Conservation (phyloP, 441 rosid species). For the Gossypium davidsonii region DNA sequence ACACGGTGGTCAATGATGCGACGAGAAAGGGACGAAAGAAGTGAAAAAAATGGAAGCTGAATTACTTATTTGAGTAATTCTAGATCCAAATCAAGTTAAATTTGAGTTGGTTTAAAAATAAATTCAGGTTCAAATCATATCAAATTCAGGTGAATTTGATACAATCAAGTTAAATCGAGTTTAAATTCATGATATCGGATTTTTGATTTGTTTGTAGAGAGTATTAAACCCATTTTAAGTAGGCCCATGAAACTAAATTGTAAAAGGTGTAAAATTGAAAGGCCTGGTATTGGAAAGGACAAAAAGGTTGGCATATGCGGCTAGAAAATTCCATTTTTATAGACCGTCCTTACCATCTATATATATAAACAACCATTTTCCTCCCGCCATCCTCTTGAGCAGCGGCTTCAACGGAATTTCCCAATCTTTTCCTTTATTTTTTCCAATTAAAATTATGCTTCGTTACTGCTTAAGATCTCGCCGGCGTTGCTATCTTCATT, state of each 20-base stretch:
- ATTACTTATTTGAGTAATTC: background rate
- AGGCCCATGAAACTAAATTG: background rate
- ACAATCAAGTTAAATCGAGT: too few relatives aligned
- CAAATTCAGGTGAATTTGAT: too few relatives aligned
- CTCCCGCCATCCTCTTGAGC: conserved; percentile 25
- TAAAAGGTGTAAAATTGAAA: background rate
- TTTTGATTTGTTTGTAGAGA: too few relatives aligned
- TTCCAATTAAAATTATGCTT: conserved; percentile 30
- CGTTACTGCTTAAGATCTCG: conserved; percentile 40
- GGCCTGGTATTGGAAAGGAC: background rate
- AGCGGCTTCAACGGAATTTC: background rate
- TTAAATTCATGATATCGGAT: too few relatives aligned
- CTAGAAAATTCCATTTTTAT: conserved; percentile 4
- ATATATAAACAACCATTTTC: conserved; percentile 9
- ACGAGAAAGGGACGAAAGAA: background rate
- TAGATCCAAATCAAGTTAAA: too few relatives aligned
- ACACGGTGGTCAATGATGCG: background rate
- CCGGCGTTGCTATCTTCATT: conserved; percentile 23
- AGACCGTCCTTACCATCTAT: background rate
- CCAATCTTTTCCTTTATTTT: background rate
- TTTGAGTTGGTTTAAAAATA: too few relatives aligned
- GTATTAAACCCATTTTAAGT: too few relatives aligned
- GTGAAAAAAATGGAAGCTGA: background rate
- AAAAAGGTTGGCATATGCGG: conserved; percentile 15
- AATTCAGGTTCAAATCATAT: too few relatives aligned